Base-by-base conservation (phyloP, 1,139 yeast species). In the Scheffersomyces insectosa region DNA sequence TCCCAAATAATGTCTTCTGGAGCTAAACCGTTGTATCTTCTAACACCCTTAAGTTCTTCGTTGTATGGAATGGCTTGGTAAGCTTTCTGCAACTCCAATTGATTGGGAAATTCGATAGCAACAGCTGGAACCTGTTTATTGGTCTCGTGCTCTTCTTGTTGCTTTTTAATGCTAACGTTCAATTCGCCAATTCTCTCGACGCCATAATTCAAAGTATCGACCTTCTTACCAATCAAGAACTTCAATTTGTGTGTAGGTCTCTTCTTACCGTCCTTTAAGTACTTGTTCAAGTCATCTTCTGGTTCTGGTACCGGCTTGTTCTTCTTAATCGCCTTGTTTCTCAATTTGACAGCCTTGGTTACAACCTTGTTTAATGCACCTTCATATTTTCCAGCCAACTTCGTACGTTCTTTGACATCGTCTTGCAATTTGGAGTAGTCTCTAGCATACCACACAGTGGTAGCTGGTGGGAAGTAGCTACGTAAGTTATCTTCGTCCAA, bases 21-120 rank as follows among this genome's bases (percentile, higher is more conserved):
- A 39, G 77, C 68, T 41, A 72, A 48, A 36, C 89, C 89, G 45
- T 80, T 77, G 51, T 71, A 72, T 37, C 87, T 75, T 30, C 88
- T 88, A 16, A 77, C 65, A 69, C 82, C 72, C 51, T 79, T 81
- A 42, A 86, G 70, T 4, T 90, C 88, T 13, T 69, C 66, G 58
- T 85, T 85, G 65, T 80, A 84, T 10, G 89, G 81, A 43, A 82
- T 70, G 25, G 88, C 80, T 67, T 91, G 98, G 60, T 75, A 82
- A n/a, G 97, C 98, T 52, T 84, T 74, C 66, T 91, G 97, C 33
- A 95, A 88, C 56, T 88, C 88, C 58, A 85, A 83, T 65, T 90
- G 97, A 45, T 90, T 80, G 43, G 87, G 82, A 64, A 93, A 93
- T 61, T 88, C 93, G 41, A 91, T 76, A 60, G 93, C 90, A 14